Evolutionary conservation across 192 early-diverging fungal genomes (phyloP), one percentile per base, ranked within the genome.

Genomic region (Dissophora ornata): DNA sequence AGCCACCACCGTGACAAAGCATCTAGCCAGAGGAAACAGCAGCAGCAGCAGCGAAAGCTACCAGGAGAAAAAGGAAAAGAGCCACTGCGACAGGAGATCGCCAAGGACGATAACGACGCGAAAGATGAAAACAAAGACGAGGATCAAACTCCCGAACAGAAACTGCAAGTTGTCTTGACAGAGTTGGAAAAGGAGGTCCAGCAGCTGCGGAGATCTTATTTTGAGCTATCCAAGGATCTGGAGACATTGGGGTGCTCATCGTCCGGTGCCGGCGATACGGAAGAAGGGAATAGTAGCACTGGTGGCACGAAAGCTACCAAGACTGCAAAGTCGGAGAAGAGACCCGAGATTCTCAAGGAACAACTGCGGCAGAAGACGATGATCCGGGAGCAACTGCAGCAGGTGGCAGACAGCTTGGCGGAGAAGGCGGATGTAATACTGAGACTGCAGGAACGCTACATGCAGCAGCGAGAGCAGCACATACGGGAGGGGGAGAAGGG

Each of bases 401-500:
- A 57, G 28, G 54, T 71, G 7, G 50, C 42, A 7, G 69, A 71
- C 41, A 50, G 54, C 25, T 22, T 71, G 21, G 61, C 38, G 25
- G 61, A 57, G 26, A 71, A 71, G 21, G 61, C 69, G 13, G 69
- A 71, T 22, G 32, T 56, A 30, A 50, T 62, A 10, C 18, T 62
- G 59, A 16, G n/a, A 18, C 41, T 71, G 6, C 68, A 71, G 32
- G 51, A 71, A 11, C 59, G 60, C n/a, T 30, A 54, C 26, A 11
- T 56, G 9, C 32, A 62, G 15, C 38, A 62, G 24, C 51, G 51
- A 24, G 44, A 57, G 3, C 33, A 58, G 15, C 46, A 58, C 25
- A 15, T 19, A 65, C 16, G 9, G 33, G 15, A 48, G 19, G 3
- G 29, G 26, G n/a, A n/a, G n/a, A n/a, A n/a, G n/a, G n/a, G n/a